These are phyloP conservation scores for Wickerhamiella nectarea DNA, from an alignment of 805 yeast species.

Conservation along the genomic window DNA sequence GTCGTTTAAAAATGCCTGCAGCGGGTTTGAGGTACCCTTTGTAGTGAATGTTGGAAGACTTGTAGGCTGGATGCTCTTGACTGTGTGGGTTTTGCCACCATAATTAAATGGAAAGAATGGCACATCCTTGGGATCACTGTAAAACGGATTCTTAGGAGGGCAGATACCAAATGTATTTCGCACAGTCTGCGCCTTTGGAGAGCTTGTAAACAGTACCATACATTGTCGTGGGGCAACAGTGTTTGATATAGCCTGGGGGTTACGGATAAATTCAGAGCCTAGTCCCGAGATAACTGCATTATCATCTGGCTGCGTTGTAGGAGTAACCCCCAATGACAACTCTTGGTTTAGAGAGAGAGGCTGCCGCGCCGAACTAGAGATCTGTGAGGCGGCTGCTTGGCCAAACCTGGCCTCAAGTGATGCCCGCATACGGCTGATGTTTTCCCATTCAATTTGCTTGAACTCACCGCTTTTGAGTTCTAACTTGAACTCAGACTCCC, in stretches of 20 bases:
- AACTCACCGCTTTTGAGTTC: background rate
- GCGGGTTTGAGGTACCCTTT: constrained; percentile 2
- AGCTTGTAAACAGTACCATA: constrained; percentile 4
- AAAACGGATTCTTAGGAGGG: constrained; percentile 51
- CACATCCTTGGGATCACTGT: constrained; percentile 38
- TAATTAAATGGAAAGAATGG: constrained; percentile 42
- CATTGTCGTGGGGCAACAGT: background rate
- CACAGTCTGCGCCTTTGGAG: constrained; percentile 26
- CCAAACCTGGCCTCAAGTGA: background rate
- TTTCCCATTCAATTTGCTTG: constrained; percentile 7
- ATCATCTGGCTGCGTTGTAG: background rate
- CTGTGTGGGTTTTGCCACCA: constrained; percentile 50
- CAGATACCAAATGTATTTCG: constrained; percentile 32
- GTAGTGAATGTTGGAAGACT: constrained; percentile 24
- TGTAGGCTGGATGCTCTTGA: constrained; percentile 30
- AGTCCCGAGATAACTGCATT: background rate
- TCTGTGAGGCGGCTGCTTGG: background rate
- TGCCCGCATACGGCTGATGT: background rate
- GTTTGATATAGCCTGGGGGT: background rate
- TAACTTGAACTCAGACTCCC: constrained; percentile 9
- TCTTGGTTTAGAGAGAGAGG: constrained; percentile 3
- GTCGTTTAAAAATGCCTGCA: constrained; percentile 9
- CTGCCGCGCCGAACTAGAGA: no score
- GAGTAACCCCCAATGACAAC: background rate
- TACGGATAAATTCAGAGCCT: background rate